phyloP scores from a whole-genome alignment of 2,329 filamentous ascomycete species.

The Aspergillus piperis region DNA sequence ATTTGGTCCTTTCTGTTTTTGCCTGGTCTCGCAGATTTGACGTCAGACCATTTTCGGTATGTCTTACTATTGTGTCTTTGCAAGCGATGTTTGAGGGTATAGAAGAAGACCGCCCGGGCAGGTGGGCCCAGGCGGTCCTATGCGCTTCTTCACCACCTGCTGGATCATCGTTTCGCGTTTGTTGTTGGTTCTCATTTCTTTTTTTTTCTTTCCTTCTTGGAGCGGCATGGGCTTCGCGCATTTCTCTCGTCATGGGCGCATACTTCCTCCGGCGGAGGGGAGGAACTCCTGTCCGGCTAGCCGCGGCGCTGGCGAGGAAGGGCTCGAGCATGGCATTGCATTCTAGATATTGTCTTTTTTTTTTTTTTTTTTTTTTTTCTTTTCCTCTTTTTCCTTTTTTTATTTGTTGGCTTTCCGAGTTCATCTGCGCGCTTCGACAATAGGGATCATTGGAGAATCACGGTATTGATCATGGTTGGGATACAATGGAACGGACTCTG shows the following conservation, averaged over 20 bases:
- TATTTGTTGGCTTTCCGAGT: constrained; percentile 24
- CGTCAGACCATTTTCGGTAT: constrained; percentile 25
- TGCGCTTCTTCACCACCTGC: constrained; percentile 5
- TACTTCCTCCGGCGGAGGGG: background rate
- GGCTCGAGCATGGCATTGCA: constrained; percentile 26
- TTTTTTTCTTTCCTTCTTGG: constrained; percentile 1
- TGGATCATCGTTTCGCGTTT: background rate
- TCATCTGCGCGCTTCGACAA: constrained; percentile 36
- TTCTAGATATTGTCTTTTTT: constrained; percentile 30
- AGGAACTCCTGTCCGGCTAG: background rate
- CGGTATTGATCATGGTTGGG: constrained; percentile 43
- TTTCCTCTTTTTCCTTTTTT: constrained; percentile 25
- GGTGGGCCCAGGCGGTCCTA: constrained; percentile 22
- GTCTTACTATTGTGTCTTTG: constrained; percentile 29
- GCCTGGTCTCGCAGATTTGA: constrained; percentile 22
- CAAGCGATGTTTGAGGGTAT: constrained; percentile 29
- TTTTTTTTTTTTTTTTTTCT: constrained; percentile 17
- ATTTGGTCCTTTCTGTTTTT: constrained; percentile 25
- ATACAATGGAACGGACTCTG: constrained; percentile 42
- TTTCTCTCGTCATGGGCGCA: constrained; percentile 12
- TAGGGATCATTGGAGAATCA: constrained; percentile 43
- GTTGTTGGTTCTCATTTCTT: constrained; percentile 6
- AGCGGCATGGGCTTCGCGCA: constrained; percentile 17
- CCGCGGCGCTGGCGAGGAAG: background rate
- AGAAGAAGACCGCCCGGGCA: constrained; percentile 25